Evolutionary conservation across 2,329 filamentous ascomycete genomes (phyloP).

Genomic region (Fusarium globosum): DNA sequence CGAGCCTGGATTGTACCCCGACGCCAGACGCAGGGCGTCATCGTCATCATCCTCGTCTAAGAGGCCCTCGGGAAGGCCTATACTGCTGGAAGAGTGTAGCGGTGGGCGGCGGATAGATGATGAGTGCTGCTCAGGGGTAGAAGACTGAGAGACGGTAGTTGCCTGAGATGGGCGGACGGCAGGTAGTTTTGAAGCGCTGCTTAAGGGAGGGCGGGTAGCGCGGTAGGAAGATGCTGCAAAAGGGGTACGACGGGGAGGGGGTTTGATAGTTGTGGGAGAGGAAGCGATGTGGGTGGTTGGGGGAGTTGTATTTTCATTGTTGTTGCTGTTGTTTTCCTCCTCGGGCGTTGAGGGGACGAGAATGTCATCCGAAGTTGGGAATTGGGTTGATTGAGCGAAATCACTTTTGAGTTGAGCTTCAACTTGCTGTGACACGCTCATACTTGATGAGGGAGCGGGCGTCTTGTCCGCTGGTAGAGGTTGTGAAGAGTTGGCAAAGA

Average conservation of each 20-base stretch:
- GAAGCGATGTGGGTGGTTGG: conserved; percentile 25
- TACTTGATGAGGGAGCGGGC: conserved; percentile 41
- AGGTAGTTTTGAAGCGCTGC: conserved; percentile 20
- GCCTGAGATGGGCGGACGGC: conserved; percentile 49
- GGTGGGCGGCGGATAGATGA: conserved; percentile 20
- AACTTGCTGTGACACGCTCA: conserved; percentile 63
- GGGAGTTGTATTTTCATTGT: conserved; percentile 18
- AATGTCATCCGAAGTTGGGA: conserved; percentile 46
- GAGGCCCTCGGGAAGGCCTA: conserved; percentile 37
- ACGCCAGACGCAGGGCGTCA: conserved; percentile 32
- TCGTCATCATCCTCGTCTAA: conserved; percentile 44
- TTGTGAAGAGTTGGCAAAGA: conserved; percentile 38
- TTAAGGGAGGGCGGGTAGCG: conserved; percentile 27
- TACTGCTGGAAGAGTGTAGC: conserved; percentile 42
- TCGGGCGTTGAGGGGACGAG: conserved; percentile 51
- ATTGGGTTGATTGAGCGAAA: conserved; percentile 53
- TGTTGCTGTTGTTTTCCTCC: conserved; percentile 13
- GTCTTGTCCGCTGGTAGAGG: conserved; percentile 8
- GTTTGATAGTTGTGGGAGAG: conserved; percentile 28
- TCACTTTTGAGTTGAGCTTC: conserved; percentile 63
- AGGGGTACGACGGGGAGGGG: conserved; percentile 27
- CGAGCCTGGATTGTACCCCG: conserved; percentile 27
- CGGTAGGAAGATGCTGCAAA: conserved; percentile 33
- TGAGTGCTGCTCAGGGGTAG: conserved; percentile 45
- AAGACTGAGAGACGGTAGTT: conserved; percentile 52